Conservation (phyloP, 1,284 basidiomycete species). For the Cystobasidiaceae sp. region DNA sequence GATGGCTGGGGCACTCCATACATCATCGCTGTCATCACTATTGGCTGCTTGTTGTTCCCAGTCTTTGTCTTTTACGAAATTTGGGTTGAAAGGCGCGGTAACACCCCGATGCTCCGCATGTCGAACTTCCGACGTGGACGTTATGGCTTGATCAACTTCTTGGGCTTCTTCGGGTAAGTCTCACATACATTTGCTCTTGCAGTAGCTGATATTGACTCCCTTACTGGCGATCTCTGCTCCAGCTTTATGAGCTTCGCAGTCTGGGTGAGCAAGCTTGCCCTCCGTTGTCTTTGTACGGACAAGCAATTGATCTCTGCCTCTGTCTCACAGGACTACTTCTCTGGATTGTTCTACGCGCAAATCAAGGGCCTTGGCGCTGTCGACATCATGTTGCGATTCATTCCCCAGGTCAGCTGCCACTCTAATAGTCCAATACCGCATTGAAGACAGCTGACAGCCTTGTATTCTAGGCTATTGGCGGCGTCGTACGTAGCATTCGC, state of each 20-base stretch:
- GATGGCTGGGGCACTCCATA: constrained; percentile 43
- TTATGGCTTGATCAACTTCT: constrained; percentile 36
- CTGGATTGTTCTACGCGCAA: constrained; percentile 16
- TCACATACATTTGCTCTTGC: too few species aligned
- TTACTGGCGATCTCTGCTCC: background rate
- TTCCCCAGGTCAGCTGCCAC: constrained; percentile 35
- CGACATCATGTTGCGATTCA: constrained; percentile 35
- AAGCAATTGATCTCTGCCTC: too few species aligned
- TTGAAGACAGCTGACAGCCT: too few species aligned
- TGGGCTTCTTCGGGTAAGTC: constrained; percentile 37
- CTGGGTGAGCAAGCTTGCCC: too few species aligned
- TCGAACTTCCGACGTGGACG: constrained; percentile 32
- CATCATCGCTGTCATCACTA: constrained; percentile 40
- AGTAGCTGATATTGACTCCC: too few species aligned
- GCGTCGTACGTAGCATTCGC: constrained; percentile 26
- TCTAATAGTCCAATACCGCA: constrained; percentile 32
- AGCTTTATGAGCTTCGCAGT: constrained; percentile 24
- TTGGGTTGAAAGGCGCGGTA: constrained; percentile 32
- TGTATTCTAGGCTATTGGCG: background rate
- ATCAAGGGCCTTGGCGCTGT: constrained; percentile 14
- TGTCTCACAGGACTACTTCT: constrained; percentile 22
- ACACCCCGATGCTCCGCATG: constrained; percentile 37
- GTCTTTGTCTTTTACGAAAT: constrained; percentile 44
- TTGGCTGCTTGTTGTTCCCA: constrained; percentile 42
- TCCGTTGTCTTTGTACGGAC: too few species aligned